Evolutionary conservation across 108 stramenopile species (phyloP), one percentile per base, ranked within the genome.

Genomic region (Aurantiochytrium sp.): DNA sequence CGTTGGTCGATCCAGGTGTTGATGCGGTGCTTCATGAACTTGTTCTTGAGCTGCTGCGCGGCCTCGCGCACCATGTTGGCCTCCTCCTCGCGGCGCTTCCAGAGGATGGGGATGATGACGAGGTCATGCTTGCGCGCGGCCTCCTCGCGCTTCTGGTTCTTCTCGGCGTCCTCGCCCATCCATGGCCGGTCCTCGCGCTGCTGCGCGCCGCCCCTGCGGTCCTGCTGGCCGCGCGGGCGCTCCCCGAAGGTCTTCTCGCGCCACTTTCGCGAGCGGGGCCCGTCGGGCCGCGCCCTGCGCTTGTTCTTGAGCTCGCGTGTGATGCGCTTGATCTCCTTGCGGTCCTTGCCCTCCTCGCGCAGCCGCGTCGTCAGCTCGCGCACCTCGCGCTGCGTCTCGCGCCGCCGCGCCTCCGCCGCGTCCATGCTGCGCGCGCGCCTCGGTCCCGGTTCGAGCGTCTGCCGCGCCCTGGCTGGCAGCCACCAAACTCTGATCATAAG

Each of bases 1-100:
- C 73, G 39, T 24, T 81, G 73, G 45, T 81, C 73, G 30, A 81
- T 81, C 73, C 73, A 81, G 6, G 73, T 48, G 4, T 81, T 81
- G 73, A 81, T 48, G 73, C 73, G 73, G 73, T 81, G 73, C 24
- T 81, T 81, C 73, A 81, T 81, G 39, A 81, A 24, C n/a, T 48
- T 41, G 45, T 81, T 48, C 73, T 81, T 81, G 42, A 81, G 45
- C 39, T 81, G n/a, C 45, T 81, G 73, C 42, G 73, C 73, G 45
- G 42, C 21, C 19, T 81, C 73, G 42, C 45, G 39, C n/a, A 81
- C 45, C 73, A 81, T 41, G 21, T 81, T 24, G 42, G 73, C 73
- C 39, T 81, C 73, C 39, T 81, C 73, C 45, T 81, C 73, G 4
- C 45, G 39, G 12, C 45, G 39, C 24, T 81, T 81, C 73, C 73